Conservation (phyloP, 23 red algal species). For the Gracilaria domingensis region DNA sequence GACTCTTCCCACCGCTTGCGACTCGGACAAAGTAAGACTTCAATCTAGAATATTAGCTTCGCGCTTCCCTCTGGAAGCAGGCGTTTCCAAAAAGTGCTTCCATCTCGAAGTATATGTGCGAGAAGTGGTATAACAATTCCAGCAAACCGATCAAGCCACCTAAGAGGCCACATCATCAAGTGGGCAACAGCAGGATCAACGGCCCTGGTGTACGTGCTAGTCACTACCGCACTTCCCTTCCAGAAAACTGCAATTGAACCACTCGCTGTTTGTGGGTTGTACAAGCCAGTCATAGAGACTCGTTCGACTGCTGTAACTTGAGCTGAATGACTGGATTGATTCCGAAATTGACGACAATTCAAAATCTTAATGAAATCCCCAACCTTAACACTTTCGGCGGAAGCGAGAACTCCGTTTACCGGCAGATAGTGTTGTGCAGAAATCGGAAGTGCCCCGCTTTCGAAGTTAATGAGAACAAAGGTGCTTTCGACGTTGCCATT, state of each 20-base stretch:
- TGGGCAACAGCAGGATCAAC: constrained; percentile 21
- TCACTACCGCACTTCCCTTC: constrained; percentile 20
- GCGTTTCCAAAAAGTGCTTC: constrained; percentile 17
- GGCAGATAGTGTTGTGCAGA: constrained; percentile 33
- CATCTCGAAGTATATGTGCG: constrained; percentile 1
- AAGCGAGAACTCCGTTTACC: constrained; percentile 1
- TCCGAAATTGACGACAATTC: not conserved
- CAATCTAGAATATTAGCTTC: not conserved
- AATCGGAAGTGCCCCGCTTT: not conserved
- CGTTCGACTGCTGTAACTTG: not conserved
- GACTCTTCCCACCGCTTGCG: too few species aligned
- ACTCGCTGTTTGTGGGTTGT: constrained; percentile 65
- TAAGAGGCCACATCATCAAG: constrained; percentile 21
- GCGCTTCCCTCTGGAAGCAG: constrained; percentile 14
- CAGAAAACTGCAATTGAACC: constrained; percentile 49
- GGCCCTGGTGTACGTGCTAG: constrained; percentile 47
- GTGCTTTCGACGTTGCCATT: not conserved
- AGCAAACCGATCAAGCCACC: constrained; percentile 12
- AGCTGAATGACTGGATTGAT: not conserved
- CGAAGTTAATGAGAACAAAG: constrained; percentile 41
- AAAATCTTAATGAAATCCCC: constrained; percentile 12
- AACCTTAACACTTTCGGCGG: constrained; percentile 3
- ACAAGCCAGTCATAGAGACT: constrained; percentile 41
- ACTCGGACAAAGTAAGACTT: not conserved
- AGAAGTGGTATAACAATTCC: constrained; percentile 21